These are phyloP conservation scores for Carex littledalei DNA, from an alignment of 176 grass and related monocot species.

Conservation along the genomic window DNA sequence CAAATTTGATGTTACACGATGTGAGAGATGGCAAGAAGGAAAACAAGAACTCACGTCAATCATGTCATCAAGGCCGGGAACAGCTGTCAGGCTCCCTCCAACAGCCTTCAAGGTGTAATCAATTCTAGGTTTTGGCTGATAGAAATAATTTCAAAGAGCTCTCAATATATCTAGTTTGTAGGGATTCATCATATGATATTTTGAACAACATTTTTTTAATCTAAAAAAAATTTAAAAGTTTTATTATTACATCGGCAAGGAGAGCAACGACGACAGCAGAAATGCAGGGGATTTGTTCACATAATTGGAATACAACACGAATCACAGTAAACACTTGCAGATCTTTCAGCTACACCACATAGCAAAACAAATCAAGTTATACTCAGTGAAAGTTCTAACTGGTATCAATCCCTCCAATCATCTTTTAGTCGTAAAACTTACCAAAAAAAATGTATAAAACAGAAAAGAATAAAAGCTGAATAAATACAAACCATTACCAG, in stretches of 20 bases:
- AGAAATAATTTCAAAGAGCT: constrained; percentile 26
- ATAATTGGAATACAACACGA: constrained; percentile 96
- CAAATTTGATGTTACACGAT: constrained; percentile 19
- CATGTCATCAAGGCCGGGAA: constrained; percentile 97
- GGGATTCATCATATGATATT: neutral
- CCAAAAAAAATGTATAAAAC: neutral
- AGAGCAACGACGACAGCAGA: constrained; percentile 96
- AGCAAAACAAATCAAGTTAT: constrained; percentile 10
- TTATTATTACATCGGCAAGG: constrained; percentile 66
- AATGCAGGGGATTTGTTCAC: constrained; percentile 92
- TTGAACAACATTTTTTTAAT: constrained; percentile 8
- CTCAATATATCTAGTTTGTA: constrained; percentile 3
- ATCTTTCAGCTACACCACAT: constrained; percentile 72
- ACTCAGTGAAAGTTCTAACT: neutral
- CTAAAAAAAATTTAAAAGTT: neutral
- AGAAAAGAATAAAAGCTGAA: neutral
- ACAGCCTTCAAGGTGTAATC: constrained; percentile 93
- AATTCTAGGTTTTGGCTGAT: constrained; percentile 90
- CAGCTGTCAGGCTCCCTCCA: constrained; percentile 90
- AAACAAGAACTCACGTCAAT: constrained; percentile 66
- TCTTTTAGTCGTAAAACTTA: neutral
- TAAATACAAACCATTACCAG: neutral
- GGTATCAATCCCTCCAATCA: neutral
- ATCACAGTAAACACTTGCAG: constrained; percentile 83
- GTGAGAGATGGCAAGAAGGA: constrained; percentile 12